phyloP scores from a whole-genome alignment of 768 basidiomycete species.

The Lanmaoa pseudosensibilis region DNA sequence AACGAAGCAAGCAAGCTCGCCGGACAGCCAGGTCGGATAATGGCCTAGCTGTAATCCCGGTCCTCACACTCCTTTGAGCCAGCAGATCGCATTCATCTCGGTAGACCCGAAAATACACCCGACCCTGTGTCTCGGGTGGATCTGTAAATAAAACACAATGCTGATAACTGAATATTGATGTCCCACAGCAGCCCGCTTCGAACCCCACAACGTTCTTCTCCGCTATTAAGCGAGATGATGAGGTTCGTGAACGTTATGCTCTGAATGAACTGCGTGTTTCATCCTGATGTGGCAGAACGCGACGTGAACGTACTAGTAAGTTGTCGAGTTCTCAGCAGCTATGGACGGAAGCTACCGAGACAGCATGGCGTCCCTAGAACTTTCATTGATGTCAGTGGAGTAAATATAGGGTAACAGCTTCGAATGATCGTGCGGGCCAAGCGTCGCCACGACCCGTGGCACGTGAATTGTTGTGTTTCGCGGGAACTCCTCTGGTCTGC shows the following conservation, averaged over 20 bases:
- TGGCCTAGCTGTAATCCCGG: not conserved
- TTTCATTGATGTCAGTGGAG: constrained; percentile 1
- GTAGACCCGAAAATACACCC: constrained; percentile 1
- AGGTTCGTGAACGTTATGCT: constrained; percentile 6
- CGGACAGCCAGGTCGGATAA: not conserved
- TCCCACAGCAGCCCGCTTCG: constrained; percentile 19
- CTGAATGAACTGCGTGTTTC: constrained; percentile 7
- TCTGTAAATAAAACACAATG: constrained; percentile 5
- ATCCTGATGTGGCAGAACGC: constrained; percentile 7
- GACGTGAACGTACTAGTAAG: not conserved
- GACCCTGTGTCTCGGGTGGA: constrained; percentile 3
- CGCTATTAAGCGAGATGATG: constrained; percentile 19
- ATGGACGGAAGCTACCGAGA: constrained; percentile 4
- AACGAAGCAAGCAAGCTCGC: not conserved
- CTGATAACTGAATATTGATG: not conserved
- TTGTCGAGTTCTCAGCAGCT: not conserved
- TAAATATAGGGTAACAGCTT: not conserved
- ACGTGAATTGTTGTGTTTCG: constrained; percentile 12
- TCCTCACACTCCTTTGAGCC: not conserved
- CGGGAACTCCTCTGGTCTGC: constrained; percentile 12
- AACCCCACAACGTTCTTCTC: constrained; percentile 28
- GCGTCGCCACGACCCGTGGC: not conserved
- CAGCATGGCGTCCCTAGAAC: not conserved
- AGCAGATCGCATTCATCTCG: not conserved
- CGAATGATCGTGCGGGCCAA: constrained; percentile 7